Percentiles rank a stretch among this genome's conserved stretches.
phyloP scores from a whole-genome alignment of 805 yeast species.

The Candida peoriensis region DNA sequence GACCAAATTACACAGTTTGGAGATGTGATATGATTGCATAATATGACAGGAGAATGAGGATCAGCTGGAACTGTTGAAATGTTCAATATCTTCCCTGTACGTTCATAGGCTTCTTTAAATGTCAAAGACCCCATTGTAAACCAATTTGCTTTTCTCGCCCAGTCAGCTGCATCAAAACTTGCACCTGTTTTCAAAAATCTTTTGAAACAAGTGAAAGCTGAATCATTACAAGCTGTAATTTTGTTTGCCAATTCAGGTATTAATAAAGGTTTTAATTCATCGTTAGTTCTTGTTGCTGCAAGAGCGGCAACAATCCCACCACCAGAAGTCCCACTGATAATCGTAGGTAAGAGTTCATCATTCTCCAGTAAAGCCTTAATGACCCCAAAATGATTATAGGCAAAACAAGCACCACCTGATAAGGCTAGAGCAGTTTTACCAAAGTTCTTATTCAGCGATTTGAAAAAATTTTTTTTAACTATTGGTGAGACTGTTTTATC shows the following conservation, averaged over 20 bases:
- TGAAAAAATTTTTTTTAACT: slow-evolving; percentile 49
- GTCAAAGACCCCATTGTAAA: slow-evolving; percentile 72
- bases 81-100: slow-evolving; percentile 68
- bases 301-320: slow-evolving; percentile 77
- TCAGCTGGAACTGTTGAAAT: slow-evolving; percentile 79
- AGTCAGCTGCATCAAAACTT: slow-evolving; percentile 64
- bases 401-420: slow-evolving; percentile 77
- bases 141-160: slow-evolving; percentile 68
- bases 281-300: slow-evolving; percentile 63
- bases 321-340: slow-evolving; percentile 75
- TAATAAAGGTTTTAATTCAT: slow-evolving; percentile 51
- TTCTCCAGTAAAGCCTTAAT: slow-evolving; percentile 65
- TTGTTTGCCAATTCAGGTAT: slow-evolving; percentile 54
- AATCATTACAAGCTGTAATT: slow-evolving; percentile 67
- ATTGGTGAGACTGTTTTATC: slow-evolving; percentile 32
- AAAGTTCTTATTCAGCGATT: slow-evolving; percentile 53
- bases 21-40: slow-evolving; percentile 71
- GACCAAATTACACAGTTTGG: slow-evolving; percentile 85
- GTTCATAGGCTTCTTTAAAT: slow-evolving; percentile 60
- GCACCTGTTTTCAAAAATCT: slow-evolving; percentile 76
- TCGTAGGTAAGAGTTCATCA: slow-evolving; percentile 59
- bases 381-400: slow-evolving; percentile 74
- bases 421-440: slow-evolving; percentile 71
- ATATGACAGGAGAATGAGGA: slow-evolving; percentile 74
- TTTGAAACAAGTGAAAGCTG: slow-evolving; percentile 52